Base-by-base conservation (phyloP, 1,284 basidiomycete genomes). In the Apiotrichum gamsii region DNA sequence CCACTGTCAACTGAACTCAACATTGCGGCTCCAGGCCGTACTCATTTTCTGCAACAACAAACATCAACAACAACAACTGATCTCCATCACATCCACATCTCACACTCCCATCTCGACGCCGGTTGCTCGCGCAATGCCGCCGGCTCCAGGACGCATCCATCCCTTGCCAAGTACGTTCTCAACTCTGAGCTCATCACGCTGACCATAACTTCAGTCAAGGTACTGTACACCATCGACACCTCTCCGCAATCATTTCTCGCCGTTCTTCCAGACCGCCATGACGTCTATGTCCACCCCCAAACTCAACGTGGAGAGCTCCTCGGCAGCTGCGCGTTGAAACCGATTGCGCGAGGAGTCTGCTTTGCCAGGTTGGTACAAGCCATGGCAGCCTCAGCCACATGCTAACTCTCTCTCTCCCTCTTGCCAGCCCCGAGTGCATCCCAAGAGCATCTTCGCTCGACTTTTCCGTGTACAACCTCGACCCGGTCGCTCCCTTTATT, bases 391-490 rank as follows among this genome's bases (percentile, higher is more conserved):
- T 25, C 8, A 6, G 13, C 4, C 4, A 16, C n/a, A 10, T 11
- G 6, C 2, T 10, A 18, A 18, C 10, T 9, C 16, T 14, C 15
- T 18, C 28, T 28, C n/a, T 28, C 18, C 8, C 9, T 20, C 9
- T 13, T 6, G 6, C 1, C 41, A 70, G 66, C 42, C 68, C 68
- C 19, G 68, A 68, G 47, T 66, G 65, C 43, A 61, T 68, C 2
- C 68, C 68, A 13, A 60, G 60, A 41, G 29, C 52, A 5, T 42
- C 49, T 8, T 47, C 56, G 3, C 60, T 65, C 32, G 68, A 70
- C 42, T 70, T 64, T 45, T 64, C 64, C n/a, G 60, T 70, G 13
- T 70, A 70, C 62, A 63, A 61, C 45, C 59, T 69, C 29, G 65
- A 70, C 35, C 68, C 43, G 5, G 23, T 59, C 32, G 45, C 51